Evolutionary conservation across 192 early-diverging fungal genomes (phyloP).

Genomic region (Podila minutissima): DNA sequence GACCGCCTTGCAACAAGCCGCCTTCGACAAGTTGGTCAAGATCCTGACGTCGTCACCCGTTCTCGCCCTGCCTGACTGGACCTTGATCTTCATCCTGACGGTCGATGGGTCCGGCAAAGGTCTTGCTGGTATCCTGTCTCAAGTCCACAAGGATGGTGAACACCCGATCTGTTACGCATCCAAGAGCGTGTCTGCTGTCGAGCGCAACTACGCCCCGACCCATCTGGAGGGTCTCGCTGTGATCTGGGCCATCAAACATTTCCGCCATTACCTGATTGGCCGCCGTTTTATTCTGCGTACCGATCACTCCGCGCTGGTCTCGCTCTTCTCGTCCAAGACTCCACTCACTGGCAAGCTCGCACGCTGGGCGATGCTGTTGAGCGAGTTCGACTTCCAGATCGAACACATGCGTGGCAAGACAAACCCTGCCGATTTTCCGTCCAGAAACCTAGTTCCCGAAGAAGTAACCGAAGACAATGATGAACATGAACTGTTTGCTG

Average conservation of each 20-base stretch:
- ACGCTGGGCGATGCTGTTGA: neutral
- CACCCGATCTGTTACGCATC: neutral
- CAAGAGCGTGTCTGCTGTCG: neutral
- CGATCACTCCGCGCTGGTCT: conserved; percentile 30
- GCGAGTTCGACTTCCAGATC: neutral
- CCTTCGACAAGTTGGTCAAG: no score
- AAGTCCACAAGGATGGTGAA: neutral
- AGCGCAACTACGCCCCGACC: conserved; percentile 14
- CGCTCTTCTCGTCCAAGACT: conserved; percentile 8
- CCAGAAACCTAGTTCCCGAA: neutral
- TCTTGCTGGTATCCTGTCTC: neutral
- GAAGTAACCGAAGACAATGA: neutral
- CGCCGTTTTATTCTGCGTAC: conserved; percentile 23
- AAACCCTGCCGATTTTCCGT: neutral
- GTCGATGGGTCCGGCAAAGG: neutral
- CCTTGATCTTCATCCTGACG: no score
- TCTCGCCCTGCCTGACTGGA: no score
- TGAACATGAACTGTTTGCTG: neutral
- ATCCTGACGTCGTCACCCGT: no score
- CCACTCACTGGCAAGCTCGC: conserved; percentile 11
- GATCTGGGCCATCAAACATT: conserved; percentile 26
- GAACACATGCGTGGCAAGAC: neutral
- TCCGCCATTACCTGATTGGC: conserved; percentile 25
- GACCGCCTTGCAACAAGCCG: no score
- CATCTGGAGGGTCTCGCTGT: conserved; percentile 41